phyloP scores from a whole-genome alignment of 2,329 filamentous ascomycete species.

The Lomentospora prolificans region DNA sequence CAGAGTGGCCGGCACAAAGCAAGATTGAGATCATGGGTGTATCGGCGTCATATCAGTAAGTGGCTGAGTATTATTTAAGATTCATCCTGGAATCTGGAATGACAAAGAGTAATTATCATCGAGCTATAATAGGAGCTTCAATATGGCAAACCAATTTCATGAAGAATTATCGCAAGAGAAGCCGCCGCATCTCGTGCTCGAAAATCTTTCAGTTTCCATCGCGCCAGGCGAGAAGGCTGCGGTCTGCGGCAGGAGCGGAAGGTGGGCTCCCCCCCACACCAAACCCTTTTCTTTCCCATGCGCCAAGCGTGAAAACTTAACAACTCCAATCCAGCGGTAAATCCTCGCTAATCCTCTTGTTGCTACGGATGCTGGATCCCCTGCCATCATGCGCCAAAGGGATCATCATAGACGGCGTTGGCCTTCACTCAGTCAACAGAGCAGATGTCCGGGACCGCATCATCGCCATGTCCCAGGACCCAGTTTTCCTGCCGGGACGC shows the following conservation, averaged over 20 bases:
- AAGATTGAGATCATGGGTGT: constrained; percentile 20
- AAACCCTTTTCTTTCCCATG: constrained; percentile 8
- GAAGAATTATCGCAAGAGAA: neutral
- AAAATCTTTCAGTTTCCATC: constrained; percentile 19
- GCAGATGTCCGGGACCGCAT: constrained; percentile 33
- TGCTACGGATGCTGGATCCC: constrained; percentile 31
- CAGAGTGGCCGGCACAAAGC: constrained; percentile 22
- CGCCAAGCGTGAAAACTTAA: constrained; percentile 10
- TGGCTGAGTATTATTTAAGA: neutral
- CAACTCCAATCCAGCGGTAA: constrained; percentile 25
- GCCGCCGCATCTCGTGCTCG: constrained; percentile 16
- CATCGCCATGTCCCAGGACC: constrained; percentile 43
- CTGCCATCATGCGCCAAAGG: constrained; percentile 14
- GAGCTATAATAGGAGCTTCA: neutral
- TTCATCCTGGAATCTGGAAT: neutral
- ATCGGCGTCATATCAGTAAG: constrained; percentile 23
- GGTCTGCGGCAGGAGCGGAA: constrained; percentile 27
- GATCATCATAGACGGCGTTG: constrained; percentile 33
- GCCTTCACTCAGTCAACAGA: constrained; percentile 28
- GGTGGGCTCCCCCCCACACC: neutral
- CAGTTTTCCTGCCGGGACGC: constrained; percentile 41
- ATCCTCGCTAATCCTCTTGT: constrained; percentile 29
- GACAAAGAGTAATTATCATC: no score
- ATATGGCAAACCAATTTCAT: neutral
- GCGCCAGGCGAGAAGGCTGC: constrained; percentile 23